phyloP scores from a whole-genome alignment of 257 asterid genomes.

The Petunia axillaris region DNA sequence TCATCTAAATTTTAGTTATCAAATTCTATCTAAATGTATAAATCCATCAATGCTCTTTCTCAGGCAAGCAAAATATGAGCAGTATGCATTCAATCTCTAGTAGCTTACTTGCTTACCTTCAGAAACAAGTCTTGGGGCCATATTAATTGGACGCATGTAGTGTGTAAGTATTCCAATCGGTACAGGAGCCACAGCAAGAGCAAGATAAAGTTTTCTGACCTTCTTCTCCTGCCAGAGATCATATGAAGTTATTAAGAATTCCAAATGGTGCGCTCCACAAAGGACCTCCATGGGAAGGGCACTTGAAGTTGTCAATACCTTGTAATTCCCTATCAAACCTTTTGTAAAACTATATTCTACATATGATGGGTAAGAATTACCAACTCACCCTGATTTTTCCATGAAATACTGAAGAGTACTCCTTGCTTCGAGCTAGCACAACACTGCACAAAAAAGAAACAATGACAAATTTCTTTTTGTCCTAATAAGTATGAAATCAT shows the following conservation, averaged over 20 bases:
- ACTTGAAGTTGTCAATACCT: not conserved
- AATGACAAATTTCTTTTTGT: conserved; percentile 26
- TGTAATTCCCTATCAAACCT: conserved; percentile 17
- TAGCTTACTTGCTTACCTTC: conserved; percentile 49
- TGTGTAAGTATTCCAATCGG: conserved; percentile 76
- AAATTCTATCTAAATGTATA: not conserved
- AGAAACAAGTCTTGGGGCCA: conserved; percentile 85
- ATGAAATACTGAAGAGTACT: conserved; percentile 87
- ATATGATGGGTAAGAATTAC: conserved; percentile 13
- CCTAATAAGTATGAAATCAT: conserved; percentile 23
- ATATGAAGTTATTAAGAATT: not conserved
- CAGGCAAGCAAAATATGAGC: not conserved
- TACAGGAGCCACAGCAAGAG: conserved; percentile 86
- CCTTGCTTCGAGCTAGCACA: conserved; percentile 83
- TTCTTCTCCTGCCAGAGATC: conserved; percentile 64
- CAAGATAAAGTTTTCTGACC: conserved; percentile 90
- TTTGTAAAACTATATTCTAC: not conserved
- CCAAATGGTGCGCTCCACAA: conserved; percentile 6
- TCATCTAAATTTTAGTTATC: not conserved
- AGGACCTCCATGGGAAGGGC: conserved; percentile 12
- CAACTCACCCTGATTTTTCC: conserved; percentile 88
- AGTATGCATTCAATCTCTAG: not conserved
- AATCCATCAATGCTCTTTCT: not conserved
- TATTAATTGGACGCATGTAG: conserved; percentile 91
- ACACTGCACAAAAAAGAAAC: conserved; percentile 57